These are phyloP conservation scores for Penicillium longicatenatum DNA, from an alignment of 495 filamentous ascomycete species.

Conservation along the genomic window DNA sequence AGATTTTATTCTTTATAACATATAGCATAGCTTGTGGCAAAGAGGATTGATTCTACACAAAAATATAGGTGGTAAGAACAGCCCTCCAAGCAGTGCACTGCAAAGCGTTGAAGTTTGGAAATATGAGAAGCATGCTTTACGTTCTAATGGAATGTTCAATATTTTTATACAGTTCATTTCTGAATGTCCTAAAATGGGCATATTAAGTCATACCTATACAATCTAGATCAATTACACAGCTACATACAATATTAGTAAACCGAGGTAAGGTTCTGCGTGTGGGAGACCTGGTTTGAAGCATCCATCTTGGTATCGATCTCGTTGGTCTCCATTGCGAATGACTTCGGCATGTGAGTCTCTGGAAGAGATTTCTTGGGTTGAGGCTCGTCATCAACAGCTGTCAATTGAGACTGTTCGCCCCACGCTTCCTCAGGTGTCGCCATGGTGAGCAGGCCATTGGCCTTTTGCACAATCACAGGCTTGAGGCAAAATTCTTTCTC, in stretches of 20 bases:
- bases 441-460: neutral
- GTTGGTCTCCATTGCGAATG: neutral
- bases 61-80: too few relatives aligned
- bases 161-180: too few relatives aligned
- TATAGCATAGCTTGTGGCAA: too few relatives aligned
- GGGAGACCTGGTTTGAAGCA: neutral
- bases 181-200: too few relatives aligned
- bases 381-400: neutral
- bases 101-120: too few relatives aligned
- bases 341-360: neutral
- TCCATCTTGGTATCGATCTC: neutral
- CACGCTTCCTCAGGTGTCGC: constrained; percentile 4
- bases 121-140: too few relatives aligned
- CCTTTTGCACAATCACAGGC: neutral
- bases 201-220: neutral
- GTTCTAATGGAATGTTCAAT: too few relatives aligned
- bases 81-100: too few relatives aligned
- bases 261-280: neutral
- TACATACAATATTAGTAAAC: neutral
- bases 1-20: too few relatives aligned
- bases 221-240: neutral
- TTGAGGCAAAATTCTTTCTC: neutral
- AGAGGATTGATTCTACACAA: too few relatives aligned
- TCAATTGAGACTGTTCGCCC: constrained; percentile 9
- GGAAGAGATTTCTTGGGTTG: neutral